Conservation (phyloP, 2,329 filamentous ascomycete species). For the Laburnicola sp. region DNA sequence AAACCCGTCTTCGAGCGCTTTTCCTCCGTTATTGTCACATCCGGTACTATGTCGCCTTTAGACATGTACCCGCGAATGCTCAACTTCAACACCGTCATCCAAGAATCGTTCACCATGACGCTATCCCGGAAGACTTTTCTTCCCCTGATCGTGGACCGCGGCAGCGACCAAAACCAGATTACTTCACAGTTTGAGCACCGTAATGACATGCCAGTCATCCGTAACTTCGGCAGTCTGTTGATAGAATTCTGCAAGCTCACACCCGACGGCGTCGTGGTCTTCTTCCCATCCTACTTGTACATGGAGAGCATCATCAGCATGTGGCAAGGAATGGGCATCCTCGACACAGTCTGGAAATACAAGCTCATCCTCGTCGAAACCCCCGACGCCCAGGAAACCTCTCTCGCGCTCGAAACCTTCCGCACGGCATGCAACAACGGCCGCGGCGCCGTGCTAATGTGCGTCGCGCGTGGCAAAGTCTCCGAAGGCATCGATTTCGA, state of each 20-base stretch:
- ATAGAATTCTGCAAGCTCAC: conserved; percentile 96
- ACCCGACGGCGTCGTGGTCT: conserved; percentile 96
- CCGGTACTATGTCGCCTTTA: conserved; percentile 91
- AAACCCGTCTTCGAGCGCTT: conserved; percentile 97
- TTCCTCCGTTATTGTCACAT: conserved; percentile 97
- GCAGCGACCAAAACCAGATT: conserved; percentile 89
- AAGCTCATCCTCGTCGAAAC: conserved; percentile 98
- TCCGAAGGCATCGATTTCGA: conserved; percentile 99
- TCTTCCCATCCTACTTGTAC: conserved; percentile 97
- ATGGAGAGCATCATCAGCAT: conserved; percentile 99
- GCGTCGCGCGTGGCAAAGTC: conserved; percentile 95
- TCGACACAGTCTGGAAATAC: conserved; percentile 98
- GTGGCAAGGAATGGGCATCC: conserved; percentile 98
- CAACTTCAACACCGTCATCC: conserved; percentile 85
- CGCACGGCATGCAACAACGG: conserved; percentile 97
- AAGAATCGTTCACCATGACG: conserved; percentile 98
- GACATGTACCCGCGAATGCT: conserved; percentile 99
- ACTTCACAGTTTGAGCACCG: conserved; percentile 94
- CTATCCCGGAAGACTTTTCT: conserved; percentile 92
- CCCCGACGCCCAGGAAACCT: conserved; percentile 95
- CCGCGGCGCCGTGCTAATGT: conserved; percentile 87
- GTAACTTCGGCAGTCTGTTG: conserved; percentile 91
- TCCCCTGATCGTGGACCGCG: conserved; percentile 95
- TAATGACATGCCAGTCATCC: conserved; percentile 93
- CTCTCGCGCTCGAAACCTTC: conserved; percentile 92